Percentiles rank a stretch among this genome's conserved stretches.
phyloP scores from a whole-genome alignment of 176 grass and related monocot species.

The Bolboschoenus planiculmis region DNA sequence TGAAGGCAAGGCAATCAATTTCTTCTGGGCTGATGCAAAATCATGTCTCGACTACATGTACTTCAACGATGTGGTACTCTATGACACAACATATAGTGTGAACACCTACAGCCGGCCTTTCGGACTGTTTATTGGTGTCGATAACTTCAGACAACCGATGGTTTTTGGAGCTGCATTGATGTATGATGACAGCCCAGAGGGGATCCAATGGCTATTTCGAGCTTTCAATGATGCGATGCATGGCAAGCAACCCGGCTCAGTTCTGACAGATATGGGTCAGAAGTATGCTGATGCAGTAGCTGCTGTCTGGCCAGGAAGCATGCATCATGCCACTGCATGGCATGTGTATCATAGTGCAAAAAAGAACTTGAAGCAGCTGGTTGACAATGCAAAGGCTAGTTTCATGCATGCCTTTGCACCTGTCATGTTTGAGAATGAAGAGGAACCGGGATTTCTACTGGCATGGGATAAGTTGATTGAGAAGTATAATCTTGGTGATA shows the following conservation, averaged over 20 bases:
- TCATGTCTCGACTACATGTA: slow-evolving; percentile 64
- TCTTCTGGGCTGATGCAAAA: slow-evolving; percentile 90
- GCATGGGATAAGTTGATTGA: slow-evolving; percentile 64
- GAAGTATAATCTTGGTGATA: slow-evolving; percentile 52
- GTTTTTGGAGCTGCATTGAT: slow-evolving; percentile 67
- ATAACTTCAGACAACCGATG: slow-evolving; percentile 60
- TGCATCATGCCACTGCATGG: slow-evolving; percentile 48
- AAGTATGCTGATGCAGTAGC: slow-evolving; percentile 46
- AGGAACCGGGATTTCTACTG: slow-evolving; percentile 60
- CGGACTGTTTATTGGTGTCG: slow-evolving; percentile 54
- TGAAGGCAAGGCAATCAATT: slow-evolving; percentile 47
- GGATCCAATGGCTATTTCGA: slow-evolving; percentile 65
- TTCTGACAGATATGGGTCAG: slow-evolving; percentile 43
- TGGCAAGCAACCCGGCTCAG: slow-evolving; percentile 48
- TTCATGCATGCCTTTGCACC: slow-evolving; percentile 67
- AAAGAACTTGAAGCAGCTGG: slow-evolving; percentile 52
- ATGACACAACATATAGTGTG: slow-evolving; percentile 69
- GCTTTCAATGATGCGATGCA: slow-evolving; percentile 63
- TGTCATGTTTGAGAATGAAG: slow-evolving; percentile 76
- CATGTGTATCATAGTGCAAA: slow-evolving; percentile 74
- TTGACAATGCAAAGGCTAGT: slow-evolving; percentile 57
- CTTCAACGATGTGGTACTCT: slow-evolving; percentile 80
- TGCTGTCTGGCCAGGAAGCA: slow-evolving; percentile 53
- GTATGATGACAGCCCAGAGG: slow-evolving; percentile 57
- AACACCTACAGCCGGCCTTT: slow-evolving; percentile 70